phyloP scores from a whole-genome alignment of 2,329 filamentous ascomycete species.

The Claviceps sp. region DNA sequence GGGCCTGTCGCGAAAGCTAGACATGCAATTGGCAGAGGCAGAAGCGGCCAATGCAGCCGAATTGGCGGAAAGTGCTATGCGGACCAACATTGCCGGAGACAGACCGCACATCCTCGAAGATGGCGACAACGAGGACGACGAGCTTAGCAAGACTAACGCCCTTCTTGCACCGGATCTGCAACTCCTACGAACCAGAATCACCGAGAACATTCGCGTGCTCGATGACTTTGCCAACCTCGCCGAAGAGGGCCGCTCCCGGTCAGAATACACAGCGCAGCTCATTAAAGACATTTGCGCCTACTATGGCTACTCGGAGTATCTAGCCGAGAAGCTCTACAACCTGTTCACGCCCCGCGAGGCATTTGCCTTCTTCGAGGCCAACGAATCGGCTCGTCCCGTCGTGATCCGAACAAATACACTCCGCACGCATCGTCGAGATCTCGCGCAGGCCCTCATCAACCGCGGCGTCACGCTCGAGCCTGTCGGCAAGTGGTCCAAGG shows the following conservation, averaged over 20 bases:
- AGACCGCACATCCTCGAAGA: constrained; percentile 53
- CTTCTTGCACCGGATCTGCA: constrained; percentile 80
- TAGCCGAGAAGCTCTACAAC: constrained; percentile 91
- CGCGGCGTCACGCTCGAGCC: constrained; percentile 92
- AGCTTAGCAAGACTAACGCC: constrained; percentile 42
- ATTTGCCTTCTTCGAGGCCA: constrained; percentile 97
- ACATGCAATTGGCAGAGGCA: constrained; percentile 62
- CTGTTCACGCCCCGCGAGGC: constrained; percentile 89
- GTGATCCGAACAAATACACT: constrained; percentile 97
- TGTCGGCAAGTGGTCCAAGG: constrained; percentile 97
- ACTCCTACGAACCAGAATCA: constrained; percentile 75
- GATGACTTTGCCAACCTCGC: constrained; percentile 75
- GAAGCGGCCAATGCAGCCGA: constrained; percentile 76
- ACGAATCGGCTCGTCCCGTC: constrained; percentile 85
- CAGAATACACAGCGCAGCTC: constrained; percentile 78
- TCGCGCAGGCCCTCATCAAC: constrained; percentile 89
- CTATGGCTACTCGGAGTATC: constrained; percentile 87
- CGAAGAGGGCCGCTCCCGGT: constrained; percentile 66
- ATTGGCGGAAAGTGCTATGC: constrained; percentile 69
- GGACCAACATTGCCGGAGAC: constrained; percentile 85
- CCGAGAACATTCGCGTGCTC: constrained; percentile 81
- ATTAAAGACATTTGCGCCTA: constrained; percentile 89
- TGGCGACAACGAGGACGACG: constrained; percentile 44
- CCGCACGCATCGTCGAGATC: constrained; percentile 59
- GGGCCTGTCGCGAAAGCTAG: constrained; percentile 74